Percentiles rank a stretch among this genome's conserved stretches.
Conservation (phyloP, 495 filamentous ascomycete species). For the Tuber melanosporum region DNA sequence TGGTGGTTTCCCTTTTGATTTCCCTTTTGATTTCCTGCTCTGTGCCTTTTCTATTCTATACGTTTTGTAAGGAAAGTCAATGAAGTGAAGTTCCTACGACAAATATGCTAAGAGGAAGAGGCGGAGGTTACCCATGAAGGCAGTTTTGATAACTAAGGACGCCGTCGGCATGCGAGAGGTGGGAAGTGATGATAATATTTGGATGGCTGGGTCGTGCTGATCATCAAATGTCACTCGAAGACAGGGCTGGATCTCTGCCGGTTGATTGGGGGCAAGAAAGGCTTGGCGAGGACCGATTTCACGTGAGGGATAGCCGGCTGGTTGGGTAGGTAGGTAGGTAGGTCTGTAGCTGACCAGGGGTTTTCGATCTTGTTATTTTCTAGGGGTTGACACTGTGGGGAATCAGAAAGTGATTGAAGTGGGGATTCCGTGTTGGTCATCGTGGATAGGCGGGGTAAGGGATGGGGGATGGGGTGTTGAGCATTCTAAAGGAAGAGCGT, state of each 20-base stretch:
- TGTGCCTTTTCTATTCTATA: neutral
- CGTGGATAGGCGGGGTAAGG: neutral
- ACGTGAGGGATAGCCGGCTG: neutral
- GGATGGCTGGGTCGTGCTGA: neutral
- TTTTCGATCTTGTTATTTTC: neutral
- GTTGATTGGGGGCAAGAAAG: neutral
- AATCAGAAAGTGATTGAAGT: neutral
- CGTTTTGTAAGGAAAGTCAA: conserved; percentile 1
- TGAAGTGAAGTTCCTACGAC: neutral
- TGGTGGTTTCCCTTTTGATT: neutral
- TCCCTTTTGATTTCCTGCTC: neutral
- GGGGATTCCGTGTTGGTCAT: neutral
- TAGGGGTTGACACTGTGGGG: neutral
- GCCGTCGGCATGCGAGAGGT: neutral
- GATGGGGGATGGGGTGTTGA: neutral
- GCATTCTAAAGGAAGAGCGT: too few species aligned
- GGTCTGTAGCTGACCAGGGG: neutral
- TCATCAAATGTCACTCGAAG: neutral
- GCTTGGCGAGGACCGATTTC: neutral
- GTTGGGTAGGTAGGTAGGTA: neutral
- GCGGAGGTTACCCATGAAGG: neutral
- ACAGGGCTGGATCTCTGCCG: neutral
- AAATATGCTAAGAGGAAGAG: neutral
- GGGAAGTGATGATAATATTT: neutral
- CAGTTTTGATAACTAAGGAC: neutral